These are phyloP conservation scores for Corrigiola litoralis DNA, from an alignment of 179 eudicot species.

Conservation along the genomic window DNA sequence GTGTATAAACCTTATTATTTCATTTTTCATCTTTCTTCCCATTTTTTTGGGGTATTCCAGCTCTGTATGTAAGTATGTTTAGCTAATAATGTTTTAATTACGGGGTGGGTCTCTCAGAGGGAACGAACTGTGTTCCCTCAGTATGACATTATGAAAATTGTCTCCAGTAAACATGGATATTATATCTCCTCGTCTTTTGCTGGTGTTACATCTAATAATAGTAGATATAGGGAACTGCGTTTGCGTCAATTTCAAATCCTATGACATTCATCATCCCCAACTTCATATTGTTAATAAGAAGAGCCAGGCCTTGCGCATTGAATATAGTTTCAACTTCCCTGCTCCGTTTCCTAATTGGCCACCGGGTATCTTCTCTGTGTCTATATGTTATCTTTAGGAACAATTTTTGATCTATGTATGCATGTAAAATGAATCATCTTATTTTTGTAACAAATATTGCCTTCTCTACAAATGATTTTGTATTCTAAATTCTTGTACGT, in stretches of 20 bases:
- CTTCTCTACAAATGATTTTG: too few relatives aligned
- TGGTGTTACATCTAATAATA: conserved; percentile 4
- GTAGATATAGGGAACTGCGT: neutral
- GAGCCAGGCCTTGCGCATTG: conserved; percentile 21
- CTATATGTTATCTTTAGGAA: too few relatives aligned
- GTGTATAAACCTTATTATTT: neutral
- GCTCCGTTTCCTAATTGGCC: conserved; percentile 54
- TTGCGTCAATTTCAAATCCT: conserved; percentile 4
- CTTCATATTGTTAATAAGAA: conserved; percentile 21
- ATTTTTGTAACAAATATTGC: neutral
- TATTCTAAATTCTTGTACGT: too few relatives aligned
- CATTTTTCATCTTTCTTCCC: neutral
- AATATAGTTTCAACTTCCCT: conserved; percentile 43
- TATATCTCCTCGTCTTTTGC: conserved; percentile 4
- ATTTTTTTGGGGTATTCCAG: neutral
- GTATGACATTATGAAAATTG: conserved; percentile 2
- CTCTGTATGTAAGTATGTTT: neutral
- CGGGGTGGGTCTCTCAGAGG: conserved; percentile 14
- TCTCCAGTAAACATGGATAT: neutral
- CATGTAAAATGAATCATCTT: neutral
- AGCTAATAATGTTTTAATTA: conserved; percentile 8
- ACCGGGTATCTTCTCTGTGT: conserved; percentile 19
- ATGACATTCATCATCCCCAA: neutral
- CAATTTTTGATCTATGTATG: neutral
- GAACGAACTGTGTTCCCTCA: conserved; percentile 8